Conservation (phyloP, 768 basidiomycete genomes). For the Russula dissimulans region DNA sequence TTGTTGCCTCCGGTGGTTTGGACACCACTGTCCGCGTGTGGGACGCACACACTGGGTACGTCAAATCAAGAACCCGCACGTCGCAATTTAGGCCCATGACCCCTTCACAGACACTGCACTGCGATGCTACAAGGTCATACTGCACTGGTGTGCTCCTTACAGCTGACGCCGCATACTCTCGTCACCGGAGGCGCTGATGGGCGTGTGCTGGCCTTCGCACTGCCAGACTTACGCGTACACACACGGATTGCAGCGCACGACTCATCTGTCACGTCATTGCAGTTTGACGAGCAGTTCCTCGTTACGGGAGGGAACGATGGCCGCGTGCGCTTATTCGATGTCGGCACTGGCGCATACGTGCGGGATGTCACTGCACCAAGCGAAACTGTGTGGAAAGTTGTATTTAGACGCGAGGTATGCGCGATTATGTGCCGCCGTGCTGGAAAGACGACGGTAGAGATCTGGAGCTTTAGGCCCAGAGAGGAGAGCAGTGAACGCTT, state of each 20-base stretch:
- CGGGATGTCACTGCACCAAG: conserved; percentile 69
- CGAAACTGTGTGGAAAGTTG: conserved; percentile 85
- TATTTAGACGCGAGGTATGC: conserved; percentile 59
- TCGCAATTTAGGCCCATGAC: background rate
- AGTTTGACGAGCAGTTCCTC: conserved; percentile 76
- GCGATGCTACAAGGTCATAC: conserved; percentile 20
- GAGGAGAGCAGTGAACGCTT: conserved; percentile 16
- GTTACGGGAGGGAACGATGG: conserved; percentile 85
- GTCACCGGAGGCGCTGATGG: conserved; percentile 91
- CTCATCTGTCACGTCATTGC: conserved; percentile 76
- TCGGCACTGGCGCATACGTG: conserved; percentile 53
- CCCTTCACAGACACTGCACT: conserved; percentile 11
- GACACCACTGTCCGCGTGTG: conserved; percentile 98
- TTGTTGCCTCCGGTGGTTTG: conserved; percentile 91
- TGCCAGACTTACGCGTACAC: conserved; percentile 24
- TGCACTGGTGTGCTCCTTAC: conserved; percentile 19
- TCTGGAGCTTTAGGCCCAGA: conserved; percentile 64
- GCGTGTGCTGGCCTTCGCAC: conserved; percentile 58
- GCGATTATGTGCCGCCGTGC: conserved; percentile 74
- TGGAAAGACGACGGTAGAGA: conserved; percentile 80
- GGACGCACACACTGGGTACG: conserved; percentile 73
- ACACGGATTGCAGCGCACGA: conserved; percentile 84
- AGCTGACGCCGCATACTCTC: conserved; percentile 52
- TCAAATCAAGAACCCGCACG: conserved; percentile 16
- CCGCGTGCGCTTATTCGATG: conserved; percentile 65